Evolutionary conservation across 1,284 basidiomycete genomes (phyloP), one percentile per base, ranked within the genome.

Genomic region (Ustilago trichophora): DNA sequence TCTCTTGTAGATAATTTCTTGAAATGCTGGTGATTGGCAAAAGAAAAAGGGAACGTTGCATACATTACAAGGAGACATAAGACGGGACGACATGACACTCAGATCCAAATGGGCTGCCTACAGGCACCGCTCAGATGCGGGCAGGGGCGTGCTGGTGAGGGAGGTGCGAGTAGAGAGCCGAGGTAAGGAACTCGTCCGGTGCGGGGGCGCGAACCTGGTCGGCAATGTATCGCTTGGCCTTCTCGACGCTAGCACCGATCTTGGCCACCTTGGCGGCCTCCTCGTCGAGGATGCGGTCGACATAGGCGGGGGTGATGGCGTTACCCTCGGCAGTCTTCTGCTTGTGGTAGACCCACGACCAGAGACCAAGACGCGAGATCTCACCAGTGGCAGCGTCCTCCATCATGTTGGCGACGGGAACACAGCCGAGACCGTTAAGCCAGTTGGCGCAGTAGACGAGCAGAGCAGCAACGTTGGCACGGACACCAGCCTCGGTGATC

Each of bases 361-460:
- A 99, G 46, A 99, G 88, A 83, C 97, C 93, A 48, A 94, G 89
- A 55, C 95, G 91, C 38, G 95, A 92, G 51, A 83, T 96, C 83
- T 98, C 94, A 5, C 94, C 95, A 2, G 95, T 98, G 16, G 95
- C 95, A 3, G 94, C 94, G 81, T 98, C 95, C 85, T 98, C 95
- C 85, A 84, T 84, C 80, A 97, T 87, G 82, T 90, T 87, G 85
- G 95, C 93, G 83, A 98, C 89, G 16, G 95, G 95, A 38, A 98
- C 95, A 83, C 96, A 98, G 38, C 94, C 96, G 80, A 96, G 94
- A 0, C 96, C 96, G 42, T 90, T 90, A 54, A 98, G 88, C 96
- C 77, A 79, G 67, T 77, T 78, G 53, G 75, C 74, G 35, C 77
- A 79, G 76, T 79, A 81, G 36, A 75, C 77, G 21, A 81, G 72